Evolutionary conservation across 371 early-diverging fungal species (phyloP).

Genomic region (Phascolomyces articulosus): DNA sequence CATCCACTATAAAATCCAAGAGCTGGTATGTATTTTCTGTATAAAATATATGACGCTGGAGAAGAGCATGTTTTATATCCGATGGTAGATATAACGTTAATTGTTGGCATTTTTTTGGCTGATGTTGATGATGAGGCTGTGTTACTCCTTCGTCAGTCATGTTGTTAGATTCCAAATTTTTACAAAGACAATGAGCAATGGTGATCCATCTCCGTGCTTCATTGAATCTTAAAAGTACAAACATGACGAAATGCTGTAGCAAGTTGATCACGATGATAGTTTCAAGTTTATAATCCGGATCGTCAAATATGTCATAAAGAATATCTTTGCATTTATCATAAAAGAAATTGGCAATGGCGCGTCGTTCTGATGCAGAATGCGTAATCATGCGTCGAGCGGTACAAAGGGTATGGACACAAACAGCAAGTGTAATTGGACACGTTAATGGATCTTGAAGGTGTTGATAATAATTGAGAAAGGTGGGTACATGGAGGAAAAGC

Average conservation of each 20-base stretch:
- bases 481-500: slow-evolving; percentile 11
- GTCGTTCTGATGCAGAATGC: slow-evolving; percentile 3
- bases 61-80: not conserved
- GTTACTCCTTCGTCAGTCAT: too few relatives aligned
- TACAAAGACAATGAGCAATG: not conserved
- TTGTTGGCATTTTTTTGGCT: not conserved
- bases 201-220: slow-evolving; percentile 6
- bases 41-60: not conserved
- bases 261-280: slow-evolving; percentile 12
- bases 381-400: not conserved
- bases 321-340: slow-evolving; percentile 10
- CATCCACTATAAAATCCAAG: not conserved
- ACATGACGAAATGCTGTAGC: not conserved
- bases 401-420: slow-evolving; percentile 10
- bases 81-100: not conserved
- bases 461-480: slow-evolving; percentile 10
- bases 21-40: not conserved
- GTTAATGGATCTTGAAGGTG: slow-evolving; percentile 10
- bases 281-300: slow-evolving; percentile 20
- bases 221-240: not conserved
- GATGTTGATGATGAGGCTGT: too few relatives aligned
- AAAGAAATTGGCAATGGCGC: slow-evolving; percentile 19
- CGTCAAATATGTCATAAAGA: slow-evolving; percentile 23
- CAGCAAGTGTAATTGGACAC: slow-evolving; percentile 13
- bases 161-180: not conserved